Evolutionary conservation across 768 basidiomycete species (phyloP).

Genomic region (Collybia sordida): DNA sequence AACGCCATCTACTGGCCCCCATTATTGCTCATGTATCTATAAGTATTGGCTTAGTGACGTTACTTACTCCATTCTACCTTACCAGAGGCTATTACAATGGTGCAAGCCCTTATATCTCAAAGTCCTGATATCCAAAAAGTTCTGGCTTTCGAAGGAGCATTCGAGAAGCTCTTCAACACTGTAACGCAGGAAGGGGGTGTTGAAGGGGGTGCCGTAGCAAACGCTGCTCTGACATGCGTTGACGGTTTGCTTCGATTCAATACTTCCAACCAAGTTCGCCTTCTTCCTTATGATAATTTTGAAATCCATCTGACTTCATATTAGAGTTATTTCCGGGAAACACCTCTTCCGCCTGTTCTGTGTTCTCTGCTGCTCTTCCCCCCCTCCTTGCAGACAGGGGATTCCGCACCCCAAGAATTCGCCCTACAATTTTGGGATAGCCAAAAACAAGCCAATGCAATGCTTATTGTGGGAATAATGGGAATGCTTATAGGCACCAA

Average conservation of each 20-base stretch:
- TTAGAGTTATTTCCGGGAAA: constrained; percentile 96
- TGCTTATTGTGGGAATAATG: constrained; percentile 79
- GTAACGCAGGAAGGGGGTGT: constrained; percentile 87
- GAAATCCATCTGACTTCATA: not conserved
- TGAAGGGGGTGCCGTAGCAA: constrained; percentile 85
- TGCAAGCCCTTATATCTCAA: constrained; percentile 78
- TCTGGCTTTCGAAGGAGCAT: constrained; percentile 94
- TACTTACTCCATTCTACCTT: constrained; percentile 3
- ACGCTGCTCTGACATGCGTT: constrained; percentile 83
- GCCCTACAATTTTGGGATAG: constrained; percentile 96
- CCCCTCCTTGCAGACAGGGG: constrained; percentile 53
- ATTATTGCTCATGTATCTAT: not conserved
- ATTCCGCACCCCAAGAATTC: constrained; percentile 80
- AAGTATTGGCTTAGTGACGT: not conserved
- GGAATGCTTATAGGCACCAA: constrained; percentile 82
- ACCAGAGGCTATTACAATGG: constrained; percentile 79
- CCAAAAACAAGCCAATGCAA: constrained; percentile 81
- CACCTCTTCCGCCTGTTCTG: constrained; percentile 66
- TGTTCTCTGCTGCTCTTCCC: constrained; percentile 74
- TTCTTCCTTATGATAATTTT: not conserved
- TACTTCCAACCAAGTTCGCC: constrained; percentile 84
- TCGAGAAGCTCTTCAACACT: constrained; percentile 92
- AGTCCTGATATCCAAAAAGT: constrained; percentile 96
- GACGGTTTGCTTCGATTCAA: constrained; percentile 91
- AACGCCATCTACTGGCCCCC: too few species aligned